These are phyloP conservation scores for Rhizopogon vesiculosus DNA, from an alignment of 768 basidiomycete genomes.

Conservation along the genomic window DNA sequence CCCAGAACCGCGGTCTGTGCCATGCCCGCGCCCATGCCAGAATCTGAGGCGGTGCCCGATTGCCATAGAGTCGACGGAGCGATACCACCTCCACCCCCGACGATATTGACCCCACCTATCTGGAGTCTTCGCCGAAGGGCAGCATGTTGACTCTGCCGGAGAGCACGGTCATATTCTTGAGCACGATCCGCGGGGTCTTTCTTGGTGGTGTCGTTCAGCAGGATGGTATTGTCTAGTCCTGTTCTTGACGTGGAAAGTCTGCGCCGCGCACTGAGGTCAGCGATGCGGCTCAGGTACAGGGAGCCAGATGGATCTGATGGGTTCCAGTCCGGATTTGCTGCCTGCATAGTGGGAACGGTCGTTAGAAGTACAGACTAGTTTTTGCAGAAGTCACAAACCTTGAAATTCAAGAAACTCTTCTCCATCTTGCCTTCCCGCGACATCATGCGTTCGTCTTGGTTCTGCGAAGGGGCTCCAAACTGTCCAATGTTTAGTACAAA, in stretches of 20 bases:
- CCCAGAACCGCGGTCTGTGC: conserved; percentile 72
- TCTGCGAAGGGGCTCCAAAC: conserved; percentile 81
- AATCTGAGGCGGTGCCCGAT: conserved; percentile 39
- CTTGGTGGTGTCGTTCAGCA: conserved; percentile 27
- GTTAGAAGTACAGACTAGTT: not conserved
- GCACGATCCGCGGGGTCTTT: conserved; percentile 46
- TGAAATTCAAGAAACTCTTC: conserved; percentile 94
- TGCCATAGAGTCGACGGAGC: conserved; percentile 44
- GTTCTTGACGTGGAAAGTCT: conserved; percentile 21
- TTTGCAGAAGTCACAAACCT: conserved; percentile 35
- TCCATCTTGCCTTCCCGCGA: conserved; percentile 98
- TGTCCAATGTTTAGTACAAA: conserved; percentile 22
- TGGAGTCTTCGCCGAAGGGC: conserved; percentile 38
- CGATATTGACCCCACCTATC: conserved; percentile 17
- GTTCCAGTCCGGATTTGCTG: conserved; percentile 94
- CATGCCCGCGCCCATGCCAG: conserved; percentile 38
- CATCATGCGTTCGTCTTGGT: conserved; percentile 68
- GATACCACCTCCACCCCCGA: conserved; percentile 42
- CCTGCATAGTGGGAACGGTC: conserved; percentile 34
- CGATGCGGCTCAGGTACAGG: conserved; percentile 82
- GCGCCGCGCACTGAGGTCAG: conserved; percentile 53
- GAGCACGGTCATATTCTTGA: conserved; percentile 73
- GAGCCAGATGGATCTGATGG: conserved; percentile 90
- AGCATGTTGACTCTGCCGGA: conserved; percentile 61
- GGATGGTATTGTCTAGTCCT: conserved; percentile 21